Evolutionary conservation across 495 filamentous ascomycete genomes (phyloP), one percentile per base, ranked within the genome.

Genomic region (Evernia prunastri): DNA sequence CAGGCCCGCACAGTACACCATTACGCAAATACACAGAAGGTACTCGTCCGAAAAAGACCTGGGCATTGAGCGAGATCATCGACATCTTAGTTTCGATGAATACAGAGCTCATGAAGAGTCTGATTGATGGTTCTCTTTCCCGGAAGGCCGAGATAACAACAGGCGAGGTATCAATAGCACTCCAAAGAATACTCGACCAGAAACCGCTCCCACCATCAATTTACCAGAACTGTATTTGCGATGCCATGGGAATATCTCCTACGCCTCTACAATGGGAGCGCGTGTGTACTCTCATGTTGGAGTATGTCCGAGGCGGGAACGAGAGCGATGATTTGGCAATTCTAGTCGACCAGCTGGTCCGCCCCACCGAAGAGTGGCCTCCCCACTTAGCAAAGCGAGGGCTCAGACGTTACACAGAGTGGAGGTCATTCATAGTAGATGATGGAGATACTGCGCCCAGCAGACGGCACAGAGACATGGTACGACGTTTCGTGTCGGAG

Each of bases 121-220:
- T 59, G 15, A 59, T 59, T 12, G 29, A 59, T 36, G 57, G 57
- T 23, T 36, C 23, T 23, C 29, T 59, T 10, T 35, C 39, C 5
- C 1, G 39, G n/a, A 29, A 15, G 33, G 10, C 33, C 2, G 4
- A 11, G 25, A 39, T 59, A 13, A 29, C 33, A 18, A 23, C 17
- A 12, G 18, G 39, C 15, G 15, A 15, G 5, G 57, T 59, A 17
- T 40, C 23, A 6, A 6, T 36, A 27, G 17, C 17, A 13, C 31
- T 39, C 29, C 15, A 33, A 4, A 5, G 17, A 13, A 29, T 59
- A 29, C 4, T 18, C 17, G 18, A 40, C 5, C 15, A 23, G 15
- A 59, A 59, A 23, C 45, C 45, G 17, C 35, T n/a, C 11, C 57
- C 35, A n/a, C 57, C 57, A 59, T 27, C 25, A n/a, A 59, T 59